Conservation (phyloP, 768 basidiomycete species). For the Mycena kentingensis region DNA sequence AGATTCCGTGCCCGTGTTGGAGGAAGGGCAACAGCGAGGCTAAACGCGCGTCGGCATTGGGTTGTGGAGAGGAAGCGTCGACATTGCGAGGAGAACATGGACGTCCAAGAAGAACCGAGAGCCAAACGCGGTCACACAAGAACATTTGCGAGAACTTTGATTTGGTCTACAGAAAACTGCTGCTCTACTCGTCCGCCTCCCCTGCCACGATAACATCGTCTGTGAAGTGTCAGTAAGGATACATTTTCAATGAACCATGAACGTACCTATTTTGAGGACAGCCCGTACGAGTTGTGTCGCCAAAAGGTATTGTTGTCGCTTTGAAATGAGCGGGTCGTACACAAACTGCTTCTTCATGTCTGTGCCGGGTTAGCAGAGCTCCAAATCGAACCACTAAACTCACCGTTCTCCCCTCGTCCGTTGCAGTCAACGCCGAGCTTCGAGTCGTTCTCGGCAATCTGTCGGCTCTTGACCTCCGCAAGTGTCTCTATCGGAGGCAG, state of each 20-base stretch:
- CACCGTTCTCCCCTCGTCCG: slow-evolving; percentile 83
- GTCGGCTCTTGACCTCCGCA: slow-evolving; percentile 92
- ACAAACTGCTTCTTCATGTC: slow-evolving; percentile 99
- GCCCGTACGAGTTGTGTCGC: slow-evolving; percentile 95
- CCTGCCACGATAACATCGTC: slow-evolving; percentile 81
- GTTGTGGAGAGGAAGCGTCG: neutral
- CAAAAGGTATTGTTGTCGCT: slow-evolving; percentile 93
- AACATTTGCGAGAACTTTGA: neutral
- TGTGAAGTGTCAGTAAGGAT: slow-evolving; percentile 30
- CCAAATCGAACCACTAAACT: slow-evolving; percentile 26
- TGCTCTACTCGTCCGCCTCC: slow-evolving; percentile 62
- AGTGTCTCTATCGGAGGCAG: slow-evolving; percentile 95
- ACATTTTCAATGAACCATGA: neutral
- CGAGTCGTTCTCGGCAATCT: slow-evolving; percentile 84
- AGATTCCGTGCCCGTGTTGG: slow-evolving; percentile 10
- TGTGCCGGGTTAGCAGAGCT: slow-evolving; percentile 32
- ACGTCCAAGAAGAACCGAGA: neutral
- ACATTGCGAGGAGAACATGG: neutral
- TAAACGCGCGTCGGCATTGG: neutral
- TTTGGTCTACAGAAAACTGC: slow-evolving; percentile 5
- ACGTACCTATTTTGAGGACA: slow-evolving; percentile 83
- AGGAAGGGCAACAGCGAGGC: neutral
- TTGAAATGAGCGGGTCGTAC: slow-evolving; percentile 95
- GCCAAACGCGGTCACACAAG: neutral
- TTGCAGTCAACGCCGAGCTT: slow-evolving; percentile 92